Base-by-base conservation (phyloP, 345 rosid species). In the Atalantia buxifolia region DNA sequence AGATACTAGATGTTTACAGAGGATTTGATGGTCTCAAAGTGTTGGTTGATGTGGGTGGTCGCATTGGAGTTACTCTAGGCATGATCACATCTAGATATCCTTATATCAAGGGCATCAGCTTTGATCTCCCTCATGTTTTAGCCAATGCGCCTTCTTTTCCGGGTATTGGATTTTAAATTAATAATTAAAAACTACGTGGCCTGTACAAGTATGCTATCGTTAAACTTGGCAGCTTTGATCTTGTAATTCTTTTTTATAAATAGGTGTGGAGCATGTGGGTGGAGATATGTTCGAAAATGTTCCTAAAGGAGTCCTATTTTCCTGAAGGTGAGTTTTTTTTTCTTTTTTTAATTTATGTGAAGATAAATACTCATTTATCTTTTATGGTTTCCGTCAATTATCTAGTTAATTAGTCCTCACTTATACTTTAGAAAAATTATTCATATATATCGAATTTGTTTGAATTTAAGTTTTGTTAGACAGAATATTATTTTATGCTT, bases 261-360 rank as follows among this genome's bases (percentile, higher is more conserved):
- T 28, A 93, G 97, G 94, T 42, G 90, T 91, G 72, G 87, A 94
- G 80, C 93, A 90, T 77, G 89, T 90, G 68, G 94, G 93, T 48
- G 97, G 98, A 18, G 18, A 95, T 77, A 95, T 95, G 98, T 93
- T 95, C 73, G 88, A 60, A 0, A 89, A 91, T 50, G 82, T 90
- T 71, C 98, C 97, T 6, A 82, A 87, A 85, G 97, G 89, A 31
- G 19, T 40, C 25, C 45, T 45, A 35, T 71, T 22, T 65, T 76
- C 19, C 90, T 93, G 91, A 93, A 94, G 94, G 97, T 88, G 42
- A 80, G 88, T 5, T 21, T 57, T 4, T 21, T 57, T 56, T 21
- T 35, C 7, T 5, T 21, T 4, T 4, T 55, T 4, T 1, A 19
- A 1, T 21, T 4, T 6, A 22, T 56, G 6, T 56, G 21, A 16